These are phyloP conservation scores for Cyclotella kingstonii DNA, from an alignment of 108 stramenopile genomes.

Conservation along the genomic window DNA sequence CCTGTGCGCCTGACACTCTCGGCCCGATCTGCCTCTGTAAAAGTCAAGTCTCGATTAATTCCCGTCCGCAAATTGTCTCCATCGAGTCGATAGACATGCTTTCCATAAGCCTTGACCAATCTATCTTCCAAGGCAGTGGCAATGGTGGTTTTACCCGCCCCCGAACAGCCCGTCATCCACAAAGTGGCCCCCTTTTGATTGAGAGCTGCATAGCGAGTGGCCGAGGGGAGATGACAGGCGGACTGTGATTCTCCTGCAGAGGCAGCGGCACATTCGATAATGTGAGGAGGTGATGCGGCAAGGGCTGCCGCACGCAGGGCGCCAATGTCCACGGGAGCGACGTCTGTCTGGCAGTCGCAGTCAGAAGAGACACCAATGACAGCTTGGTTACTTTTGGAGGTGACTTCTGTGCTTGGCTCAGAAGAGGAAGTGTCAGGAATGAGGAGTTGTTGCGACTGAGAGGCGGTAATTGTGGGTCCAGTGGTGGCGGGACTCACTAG, in stretches of 20 bases:
- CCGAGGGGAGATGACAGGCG: constrained; percentile 90
- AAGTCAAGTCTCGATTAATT: constrained; percentile 94
- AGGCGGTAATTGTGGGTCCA: constrained; percentile 10
- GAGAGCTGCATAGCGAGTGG: constrained; percentile 84
- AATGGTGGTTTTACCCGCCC: constrained; percentile 97
- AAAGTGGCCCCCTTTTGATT: constrained; percentile 96
- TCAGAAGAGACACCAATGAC: constrained; percentile 1
- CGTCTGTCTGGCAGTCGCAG: constrained; percentile 32
- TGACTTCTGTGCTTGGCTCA: constrained; percentile 8
- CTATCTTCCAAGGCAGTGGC: constrained; percentile 95
- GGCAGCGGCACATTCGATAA: constrained; percentile 95
- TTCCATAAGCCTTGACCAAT: constrained; percentile 90
- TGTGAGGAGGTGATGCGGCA: constrained; percentile 89
- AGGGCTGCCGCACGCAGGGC: constrained; percentile 73
- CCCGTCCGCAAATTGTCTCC: constrained; percentile 97
- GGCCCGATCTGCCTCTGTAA: constrained; percentile 92
- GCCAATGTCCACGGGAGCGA: constrained; percentile 64
- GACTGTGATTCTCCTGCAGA: constrained; percentile 86
- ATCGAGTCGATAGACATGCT: constrained; percentile 96
- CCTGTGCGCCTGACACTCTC: constrained; percentile 95
- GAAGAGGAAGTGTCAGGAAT: constrained; percentile 2
- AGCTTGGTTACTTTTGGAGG: constrained; percentile 16
- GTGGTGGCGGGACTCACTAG: constrained; percentile 22
- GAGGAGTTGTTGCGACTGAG: background rate
- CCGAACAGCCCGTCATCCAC: constrained; percentile 98